These are phyloP conservation scores for Botrytis elliptica DNA, from an alignment of 2,329 filamentous ascomycete species.

Conservation along the genomic window DNA sequence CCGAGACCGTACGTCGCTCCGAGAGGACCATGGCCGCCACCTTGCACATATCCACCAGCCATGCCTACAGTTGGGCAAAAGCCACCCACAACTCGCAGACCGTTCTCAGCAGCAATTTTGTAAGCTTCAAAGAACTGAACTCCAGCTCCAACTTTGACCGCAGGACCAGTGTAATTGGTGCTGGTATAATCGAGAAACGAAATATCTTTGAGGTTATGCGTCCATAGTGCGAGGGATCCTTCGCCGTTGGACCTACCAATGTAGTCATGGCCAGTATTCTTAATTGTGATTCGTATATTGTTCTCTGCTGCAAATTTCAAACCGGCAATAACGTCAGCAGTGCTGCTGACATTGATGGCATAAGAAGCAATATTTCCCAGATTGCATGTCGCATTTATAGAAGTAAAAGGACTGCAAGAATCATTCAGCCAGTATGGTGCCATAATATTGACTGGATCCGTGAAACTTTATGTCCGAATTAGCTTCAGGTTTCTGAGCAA, in stretches of 20 bases:
- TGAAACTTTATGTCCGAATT: not conserved
- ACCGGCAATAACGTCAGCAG: not conserved
- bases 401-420: not conserved
- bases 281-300: not conserved
- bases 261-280: slow-evolving; percentile 10
- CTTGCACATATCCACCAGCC: slow-evolving; percentile 5
- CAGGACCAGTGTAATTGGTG: not conserved
- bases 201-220: slow-evolving; percentile 2
- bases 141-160: not conserved
- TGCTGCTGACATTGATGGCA: not conserved
- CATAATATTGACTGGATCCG: not conserved
- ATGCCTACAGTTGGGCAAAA: not conserved
- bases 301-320: not conserved
- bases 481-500: not conserved
- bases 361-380: not conserved
- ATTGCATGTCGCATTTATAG: not conserved
- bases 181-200: not conserved
- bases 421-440: not conserved
- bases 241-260: not conserved
- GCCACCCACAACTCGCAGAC: not conserved
- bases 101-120: not conserved
- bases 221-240: not conserved
- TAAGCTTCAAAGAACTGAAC: not conserved
- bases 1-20: not conserved
- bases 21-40: not conserved